Evolutionary conservation across 495 filamentous ascomycete genomes (phyloP), one percentile per base, ranked within the genome.

Genomic region (Hypomontagnella submonticulosa): DNA sequence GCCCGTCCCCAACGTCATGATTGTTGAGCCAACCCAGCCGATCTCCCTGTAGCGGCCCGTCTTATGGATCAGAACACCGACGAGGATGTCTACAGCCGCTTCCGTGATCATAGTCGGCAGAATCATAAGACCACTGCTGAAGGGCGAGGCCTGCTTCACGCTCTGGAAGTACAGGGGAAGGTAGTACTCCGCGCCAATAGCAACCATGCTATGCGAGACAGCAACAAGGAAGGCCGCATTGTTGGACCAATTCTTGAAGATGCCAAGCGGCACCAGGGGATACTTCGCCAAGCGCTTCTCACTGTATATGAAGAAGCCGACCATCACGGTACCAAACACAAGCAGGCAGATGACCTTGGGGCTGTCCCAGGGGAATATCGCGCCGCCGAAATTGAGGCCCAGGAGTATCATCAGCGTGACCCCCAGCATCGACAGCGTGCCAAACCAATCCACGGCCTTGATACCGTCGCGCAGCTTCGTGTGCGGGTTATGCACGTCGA

Each of bases 341-440:
- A 93, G 82, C 34, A 92, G 77, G 70, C 88, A 90, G 57, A 93
- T 82, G 47, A 92, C 89, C 3, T 83, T 85, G 4, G 88, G 76
- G 0, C 88, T 91, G 42, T 71, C 71, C 90, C 89, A 92, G 20
- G 89, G 87, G 67, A 83, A 84, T 16, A 78, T 82, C 48, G 87
- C 76, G 16, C 90, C 90, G 41, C 89, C 89, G 57, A 88, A 89
- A 58, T 91, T 83, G 11, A 92, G 79, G 4, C 88, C 90, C 34
- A 92, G 83, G n/a, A 92, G 84, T 60, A 92, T 83, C 79, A 92
- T 88, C 11, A 91, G 74, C 0, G 87, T 89, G 1, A 85, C 85
- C 12, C 81, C 84, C 36, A 91, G 78, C 49, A 91, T 86, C 15
- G 84, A 77, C 32, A 89, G 53, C 0, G 81, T 79, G 0, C 82